These are phyloP conservation scores for Entomortierella parvispora DNA, from an alignment of 192 early-diverging fungal species.

Conservation along the genomic window DNA sequence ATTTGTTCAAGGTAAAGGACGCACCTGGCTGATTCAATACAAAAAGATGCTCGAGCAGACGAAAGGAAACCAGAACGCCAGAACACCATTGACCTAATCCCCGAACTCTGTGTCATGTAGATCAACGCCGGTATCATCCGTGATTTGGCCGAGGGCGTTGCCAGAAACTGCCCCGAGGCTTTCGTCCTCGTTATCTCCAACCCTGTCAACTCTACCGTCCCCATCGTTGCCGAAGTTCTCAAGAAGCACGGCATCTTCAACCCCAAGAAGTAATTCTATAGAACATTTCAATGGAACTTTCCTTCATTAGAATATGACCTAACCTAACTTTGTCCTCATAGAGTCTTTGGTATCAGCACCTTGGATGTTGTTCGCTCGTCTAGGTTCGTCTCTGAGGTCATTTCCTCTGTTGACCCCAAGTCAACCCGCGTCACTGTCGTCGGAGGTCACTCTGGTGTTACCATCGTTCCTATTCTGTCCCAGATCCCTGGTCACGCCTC, in stretches of 20 bases:
- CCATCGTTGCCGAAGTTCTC: conserved; percentile 91
- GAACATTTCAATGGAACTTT: neutral
- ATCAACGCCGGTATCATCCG: conserved; percentile 95
- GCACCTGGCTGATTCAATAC: too few relatives aligned
- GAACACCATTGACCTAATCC: too few relatives aligned
- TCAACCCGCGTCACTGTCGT: conserved; percentile 86
- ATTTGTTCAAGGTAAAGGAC: conserved; percentile 82
- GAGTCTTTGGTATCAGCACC: conserved; percentile 96
- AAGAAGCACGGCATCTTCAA: conserved; percentile 90
- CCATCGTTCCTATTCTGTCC: conserved; percentile 96
- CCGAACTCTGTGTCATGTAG: too few relatives aligned
- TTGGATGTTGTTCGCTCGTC: conserved; percentile 98
- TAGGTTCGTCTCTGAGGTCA: conserved; percentile 90
- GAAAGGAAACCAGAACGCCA: too few relatives aligned
- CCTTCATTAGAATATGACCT: neutral
- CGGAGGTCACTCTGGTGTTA: conserved; percentile 97
- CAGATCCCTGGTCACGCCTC: conserved; percentile 70
- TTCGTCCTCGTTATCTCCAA: conserved; percentile 91
- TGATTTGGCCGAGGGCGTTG: conserved; percentile 81
- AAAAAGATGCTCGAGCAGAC: too few relatives aligned
- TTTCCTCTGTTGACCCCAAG: conserved; percentile 71
- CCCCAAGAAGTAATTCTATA: conserved; percentile 63
- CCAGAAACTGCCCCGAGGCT: conserved; percentile 81
- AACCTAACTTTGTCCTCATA: conserved; percentile 51
- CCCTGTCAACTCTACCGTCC: conserved; percentile 97